Conservation (phyloP, 2,329 filamentous ascomycete species). For the Exophiala mesophila region DNA sequence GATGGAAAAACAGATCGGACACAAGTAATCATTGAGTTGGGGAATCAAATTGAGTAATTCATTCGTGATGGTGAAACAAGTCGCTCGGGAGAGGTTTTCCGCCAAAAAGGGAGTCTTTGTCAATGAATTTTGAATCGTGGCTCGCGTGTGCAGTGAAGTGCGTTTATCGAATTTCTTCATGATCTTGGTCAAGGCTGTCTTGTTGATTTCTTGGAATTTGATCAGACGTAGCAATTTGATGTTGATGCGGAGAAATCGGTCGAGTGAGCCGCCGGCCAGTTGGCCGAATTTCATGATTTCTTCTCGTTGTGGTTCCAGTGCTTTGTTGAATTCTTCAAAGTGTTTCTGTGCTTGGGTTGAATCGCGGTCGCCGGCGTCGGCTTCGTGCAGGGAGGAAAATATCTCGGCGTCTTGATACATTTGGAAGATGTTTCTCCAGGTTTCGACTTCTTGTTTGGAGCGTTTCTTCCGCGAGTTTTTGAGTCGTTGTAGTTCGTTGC, state of each 20-base stretch:
- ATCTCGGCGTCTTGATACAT: conserved; percentile 73
- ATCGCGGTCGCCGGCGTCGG: conserved; percentile 62
- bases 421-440: conserved; percentile 77
- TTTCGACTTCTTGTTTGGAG: conserved; percentile 60
- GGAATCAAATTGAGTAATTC: conserved; percentile 70
- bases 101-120: conserved; percentile 34
- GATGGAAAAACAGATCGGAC: conserved; percentile 73
- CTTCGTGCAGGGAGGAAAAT: conserved; percentile 75
- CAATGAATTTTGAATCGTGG: conserved; percentile 27
- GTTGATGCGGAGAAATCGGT: conserved; percentile 69
- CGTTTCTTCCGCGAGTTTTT: conserved; percentile 61
- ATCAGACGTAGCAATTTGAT: conserved; percentile 70
- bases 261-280: conserved; percentile 60
- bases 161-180: conserved; percentile 89
- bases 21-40: conserved; percentile 77
- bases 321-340: conserved; percentile 64
- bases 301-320: conserved; percentile 49
- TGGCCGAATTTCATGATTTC: conserved; percentile 60
- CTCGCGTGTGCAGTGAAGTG: conserved; percentile 66
- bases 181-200: conserved; percentile 72
- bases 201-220: conserved; percentile 80
- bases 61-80: conserved; percentile 68
- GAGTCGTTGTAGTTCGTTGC: conserved; percentile 56
- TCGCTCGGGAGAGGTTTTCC: conserved; percentile 65
- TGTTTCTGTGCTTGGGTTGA: conserved; percentile 62